Evolutionary conservation across 345 rosid genomes (phyloP), one percentile per base, ranked within the genome.

Genomic region (Geranium brycei): DNA sequence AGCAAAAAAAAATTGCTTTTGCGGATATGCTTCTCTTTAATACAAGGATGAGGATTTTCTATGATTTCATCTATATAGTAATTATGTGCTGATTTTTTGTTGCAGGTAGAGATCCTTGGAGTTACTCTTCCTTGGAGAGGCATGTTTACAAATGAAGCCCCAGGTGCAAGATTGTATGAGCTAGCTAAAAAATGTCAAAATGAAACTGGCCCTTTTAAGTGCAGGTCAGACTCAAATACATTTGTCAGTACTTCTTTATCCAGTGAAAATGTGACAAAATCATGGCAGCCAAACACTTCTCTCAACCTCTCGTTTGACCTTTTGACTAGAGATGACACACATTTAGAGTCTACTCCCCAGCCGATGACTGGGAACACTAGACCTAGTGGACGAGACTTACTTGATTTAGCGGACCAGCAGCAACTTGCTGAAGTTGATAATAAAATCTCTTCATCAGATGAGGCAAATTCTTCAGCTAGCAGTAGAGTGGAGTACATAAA

Each of bases 91-190:
- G 31, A 67, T 69, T 73, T 23, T 71, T 62, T 77, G 66, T 66
- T 61, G 66, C 86, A 93, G 99, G 78, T 93, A 69, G 99, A 90
- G 82, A 74, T 93, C 78, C 95, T 93, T 35, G 99, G 97, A 71
- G 81, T 85, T 76, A 82, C 96, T 79, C 96, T 93, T 69, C 97
- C 99, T 32, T 93, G 99, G 97, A 73, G 69, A 60, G 82, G 78
- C 58, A 71, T 80, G 51, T 85, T 86, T 60, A 69, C 75, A 59
- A 68, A 83, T 40, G 80, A 86, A 72, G 88, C 81, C 61, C 71
- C 63, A 68, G 86, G 78, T 67, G 84, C 85, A 66, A 81, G 72
- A 81, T 68, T 86, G 68, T 58, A 74, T 66, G 81, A 82, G 70
- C 76, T 83, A 64, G 73, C 76, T 64, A 85, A 69, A 66, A 81